Evolutionary conservation across 1,284 basidiomycete species (phyloP).

Genomic region (Microbotryum saponariae): DNA sequence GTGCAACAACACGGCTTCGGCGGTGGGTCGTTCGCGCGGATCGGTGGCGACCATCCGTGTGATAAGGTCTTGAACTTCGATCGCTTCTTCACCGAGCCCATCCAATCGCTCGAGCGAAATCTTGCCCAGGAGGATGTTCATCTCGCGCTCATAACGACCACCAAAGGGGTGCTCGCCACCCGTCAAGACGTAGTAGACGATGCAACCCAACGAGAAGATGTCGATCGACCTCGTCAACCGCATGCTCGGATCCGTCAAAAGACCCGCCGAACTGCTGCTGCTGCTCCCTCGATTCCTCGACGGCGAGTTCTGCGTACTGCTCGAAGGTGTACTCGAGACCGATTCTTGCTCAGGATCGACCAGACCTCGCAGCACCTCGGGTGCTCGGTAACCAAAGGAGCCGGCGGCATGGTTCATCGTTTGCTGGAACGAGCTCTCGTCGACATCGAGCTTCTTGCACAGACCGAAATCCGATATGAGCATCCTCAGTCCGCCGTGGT

Average conservation of each 20-base stretch:
- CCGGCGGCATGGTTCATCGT: constrained; percentile 66
- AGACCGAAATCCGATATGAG: constrained; percentile 92
- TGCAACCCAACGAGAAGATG: constrained; percentile 84
- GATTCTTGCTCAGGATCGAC: constrained; percentile 71
- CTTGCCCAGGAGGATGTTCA: constrained; percentile 76
- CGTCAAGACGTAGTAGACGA: constrained; percentile 85
- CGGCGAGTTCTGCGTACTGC: background rate
- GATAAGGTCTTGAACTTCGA: constrained; percentile 74
- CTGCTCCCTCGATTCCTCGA: background rate
- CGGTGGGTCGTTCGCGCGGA: constrained; percentile 69
- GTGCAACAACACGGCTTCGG: constrained; percentile 74
- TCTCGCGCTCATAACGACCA: constrained; percentile 79
- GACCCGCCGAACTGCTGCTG: constrained; percentile 2
- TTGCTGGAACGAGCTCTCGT: constrained; percentile 83
- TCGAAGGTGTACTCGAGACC: constrained; percentile 9
- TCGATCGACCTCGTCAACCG: constrained; percentile 86
- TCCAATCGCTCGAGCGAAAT: constrained; percentile 62
- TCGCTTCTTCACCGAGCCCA: constrained; percentile 79
- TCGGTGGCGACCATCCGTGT: constrained; percentile 65
- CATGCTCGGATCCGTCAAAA: constrained; percentile 46
- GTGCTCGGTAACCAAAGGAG: constrained; percentile 88
- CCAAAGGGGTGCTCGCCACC: constrained; percentile 84
- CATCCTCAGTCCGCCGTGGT: constrained; percentile 56
- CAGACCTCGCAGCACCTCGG: constrained; percentile 82
- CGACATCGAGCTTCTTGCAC: constrained; percentile 82